Evolutionary conservation across 371 early-diverging fungal species (phyloP), one percentile per base, ranked within the genome.

Genomic region (Sporodiniella umbellata): DNA sequence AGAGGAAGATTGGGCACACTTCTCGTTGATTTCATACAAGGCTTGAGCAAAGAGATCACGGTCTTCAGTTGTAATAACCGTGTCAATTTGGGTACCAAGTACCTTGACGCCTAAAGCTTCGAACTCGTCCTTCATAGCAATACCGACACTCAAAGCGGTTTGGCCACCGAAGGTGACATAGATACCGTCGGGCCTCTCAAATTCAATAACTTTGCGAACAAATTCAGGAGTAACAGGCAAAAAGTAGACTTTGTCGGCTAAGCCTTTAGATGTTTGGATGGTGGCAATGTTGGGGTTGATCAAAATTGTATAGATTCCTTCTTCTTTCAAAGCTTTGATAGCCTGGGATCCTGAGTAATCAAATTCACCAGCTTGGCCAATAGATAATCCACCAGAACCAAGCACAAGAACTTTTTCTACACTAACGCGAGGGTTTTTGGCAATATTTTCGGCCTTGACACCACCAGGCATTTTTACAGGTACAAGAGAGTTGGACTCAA

Each of bases 331-430:
- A 7, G 97, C 97, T 74, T 96, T 96, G 83, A 96, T 96, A 19
- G 95, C 95, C 75, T 85, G 91, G 24, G 91, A 90, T 44, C 96
- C 95, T 51, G 96, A 95, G 78, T 96, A 96, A 70, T 96, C 97
- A 56, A 96, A 96, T 80, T 96, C 97, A 47, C 97, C 98, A 37
- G 98, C 98, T 74, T 97, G 98, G 22, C 98, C 98, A 60, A 97
- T 97, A 31, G 90, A 88, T 47, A 97, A 68, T 62, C 98, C 98
- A 52, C 98, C 98, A 25, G 93, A 92, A 42, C 98, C 98, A 31
- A 97, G 79, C 14, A 97, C 87, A 44, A 96, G 78, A 17, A 96
- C 96, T 80, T 94, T 94, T 60, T 73, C 75, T 50, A 81, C 80
- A 43, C 63, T 51, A 7, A 72, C 75, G 51, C 72, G 72, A 25